Base-by-base conservation (phyloP, 495 filamentous ascomycete genomes). In the Neurospora sp. region DNA sequence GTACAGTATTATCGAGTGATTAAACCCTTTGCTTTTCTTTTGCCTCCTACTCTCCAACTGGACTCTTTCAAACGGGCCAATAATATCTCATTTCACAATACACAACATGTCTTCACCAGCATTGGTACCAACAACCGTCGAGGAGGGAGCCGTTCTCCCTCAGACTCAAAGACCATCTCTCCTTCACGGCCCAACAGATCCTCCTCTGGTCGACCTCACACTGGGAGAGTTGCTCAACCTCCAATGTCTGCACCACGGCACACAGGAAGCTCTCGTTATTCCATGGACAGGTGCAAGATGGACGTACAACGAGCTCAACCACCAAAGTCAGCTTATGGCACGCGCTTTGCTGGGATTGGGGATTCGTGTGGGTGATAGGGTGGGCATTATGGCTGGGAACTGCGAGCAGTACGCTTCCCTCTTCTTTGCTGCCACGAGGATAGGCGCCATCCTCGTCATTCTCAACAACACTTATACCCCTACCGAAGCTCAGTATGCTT, bases 381-480 rank as follows among this genome's bases (percentile, higher is more conserved):
- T 92, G 22, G 90, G 88, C 40, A 87, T 92, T 68, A 90, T 92
- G 88, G 88, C 89, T 2, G 90, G 90, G 4, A 92, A 92, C 77
- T 91, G 89, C 77, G 89, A 90, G 75, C 87, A 90, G 79, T 92
- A 91, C 75, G 88, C 89, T 40, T 84, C 88, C 0, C 83, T 92
- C 20, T 90, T 92, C 82, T 92, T 92, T 73, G 89, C 89, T 1
- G 88, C 88, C 39, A 85, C 88, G 3, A 83, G 87, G 18, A 87
- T 92, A n/a, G 90, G 90, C 18, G 89, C 88, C 39, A 88, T 90
- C 27, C 78, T 91, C 61, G 90, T 92, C 6, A 90, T 91, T 39
- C 81, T 91, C 75, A 91, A 92, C 81, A 91, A 91, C 81, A 92
- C 89, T 0, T 91, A 92, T 76, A 92, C 90, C 35, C 84, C 87